phyloP scores from a whole-genome alignment of 768 basidiomycete genomes.

The Chalciporus piperatus region DNA sequence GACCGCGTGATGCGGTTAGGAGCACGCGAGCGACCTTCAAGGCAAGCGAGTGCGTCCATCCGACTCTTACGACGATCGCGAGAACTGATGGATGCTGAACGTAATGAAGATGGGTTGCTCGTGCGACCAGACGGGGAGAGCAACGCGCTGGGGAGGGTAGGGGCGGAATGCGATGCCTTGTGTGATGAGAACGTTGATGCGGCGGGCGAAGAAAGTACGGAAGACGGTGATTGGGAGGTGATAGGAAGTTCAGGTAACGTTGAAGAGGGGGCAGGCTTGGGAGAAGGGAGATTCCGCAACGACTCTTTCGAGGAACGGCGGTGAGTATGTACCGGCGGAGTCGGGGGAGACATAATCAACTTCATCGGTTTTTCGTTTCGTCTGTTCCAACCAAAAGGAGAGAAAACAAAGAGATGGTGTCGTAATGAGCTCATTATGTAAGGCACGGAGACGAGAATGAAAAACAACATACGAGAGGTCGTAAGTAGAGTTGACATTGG shows the following conservation, averaged over 20 bases:
- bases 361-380: conserved; percentile 27
- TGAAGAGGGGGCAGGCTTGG: conserved; percentile 56
- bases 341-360: conserved; percentile 10
- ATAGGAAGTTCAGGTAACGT: conserved; percentile 47
- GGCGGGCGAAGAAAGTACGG: not conserved
- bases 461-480: conserved; percentile 17
- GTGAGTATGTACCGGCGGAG: conserved; percentile 1
- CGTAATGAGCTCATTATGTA: not conserved
- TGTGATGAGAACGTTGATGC: not conserved
- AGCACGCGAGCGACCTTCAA: conserved; percentile 50
- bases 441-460: not conserved
- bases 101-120: conserved; percentile 16
- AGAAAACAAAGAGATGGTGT: not conserved
- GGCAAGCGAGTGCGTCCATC: conserved; percentile 58
- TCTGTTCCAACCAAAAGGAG: conserved; percentile 5
- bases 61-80: conserved; percentile 47
- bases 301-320: conserved; percentile 41
- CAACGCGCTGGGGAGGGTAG: conserved; percentile 19
- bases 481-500: conserved; percentile 8
- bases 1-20: conserved; percentile 20
- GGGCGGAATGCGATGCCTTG: conserved; percentile 11
- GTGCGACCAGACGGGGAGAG: conserved; percentile 12
- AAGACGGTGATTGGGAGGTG: conserved; percentile 1
- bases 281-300: conserved; percentile 51
- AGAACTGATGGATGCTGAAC: conserved; percentile 43